These are phyloP conservation scores for Ustilago esculenta DNA, from an alignment of 1,284 basidiomycete species.

Conservation along the genomic window DNA sequence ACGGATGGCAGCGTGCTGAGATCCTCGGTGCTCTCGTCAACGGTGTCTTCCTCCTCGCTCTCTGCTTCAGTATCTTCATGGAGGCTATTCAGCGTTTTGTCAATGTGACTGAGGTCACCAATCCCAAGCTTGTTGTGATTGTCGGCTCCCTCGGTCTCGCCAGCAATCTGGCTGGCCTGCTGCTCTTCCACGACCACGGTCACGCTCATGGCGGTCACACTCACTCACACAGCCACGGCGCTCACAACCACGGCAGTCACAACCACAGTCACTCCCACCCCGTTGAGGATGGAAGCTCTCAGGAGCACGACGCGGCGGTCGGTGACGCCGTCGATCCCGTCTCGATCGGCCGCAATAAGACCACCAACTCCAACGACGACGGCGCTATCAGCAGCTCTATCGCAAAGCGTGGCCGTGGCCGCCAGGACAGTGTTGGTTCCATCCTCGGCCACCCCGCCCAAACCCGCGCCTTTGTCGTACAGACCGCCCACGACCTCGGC, in stretches of 20 bases:
- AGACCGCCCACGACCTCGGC: conserved; percentile 81
- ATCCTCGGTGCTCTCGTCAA: conserved; percentile 85
- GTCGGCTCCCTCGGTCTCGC: conserved; percentile 89
- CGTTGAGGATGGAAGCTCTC: no score
- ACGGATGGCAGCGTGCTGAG: conserved; percentile 98
- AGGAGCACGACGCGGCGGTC: conserved; percentile 14
- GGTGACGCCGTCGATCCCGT: conserved; percentile 12
- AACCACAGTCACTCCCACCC: no score
- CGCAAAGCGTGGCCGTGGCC: conserved; percentile 24
- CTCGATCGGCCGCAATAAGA: conserved; percentile 26
- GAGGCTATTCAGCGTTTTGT: conserved; percentile 93
- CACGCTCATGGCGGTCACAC: conserved; percentile 70
- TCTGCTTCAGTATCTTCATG: conserved; percentile 94
- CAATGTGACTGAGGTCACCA: conserved; percentile 79
- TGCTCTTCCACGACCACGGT: conserved; percentile 83
- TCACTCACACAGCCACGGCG: conserved; percentile 72
- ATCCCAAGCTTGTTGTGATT: conserved; percentile 83
- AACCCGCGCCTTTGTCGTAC: conserved; percentile 85
- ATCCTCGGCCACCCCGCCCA: conserved; percentile 87
- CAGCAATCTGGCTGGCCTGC: conserved; percentile 91
- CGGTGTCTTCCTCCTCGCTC: conserved; percentile 92
- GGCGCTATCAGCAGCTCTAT: conserved; percentile 4
- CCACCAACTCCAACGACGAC: conserved; percentile 7
- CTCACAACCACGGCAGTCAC: conserved; percentile 46
- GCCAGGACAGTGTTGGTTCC: conserved; percentile 49